Base-by-base conservation (phyloP, 257 asterid genomes). In the Marsdenia floribunda region DNA sequence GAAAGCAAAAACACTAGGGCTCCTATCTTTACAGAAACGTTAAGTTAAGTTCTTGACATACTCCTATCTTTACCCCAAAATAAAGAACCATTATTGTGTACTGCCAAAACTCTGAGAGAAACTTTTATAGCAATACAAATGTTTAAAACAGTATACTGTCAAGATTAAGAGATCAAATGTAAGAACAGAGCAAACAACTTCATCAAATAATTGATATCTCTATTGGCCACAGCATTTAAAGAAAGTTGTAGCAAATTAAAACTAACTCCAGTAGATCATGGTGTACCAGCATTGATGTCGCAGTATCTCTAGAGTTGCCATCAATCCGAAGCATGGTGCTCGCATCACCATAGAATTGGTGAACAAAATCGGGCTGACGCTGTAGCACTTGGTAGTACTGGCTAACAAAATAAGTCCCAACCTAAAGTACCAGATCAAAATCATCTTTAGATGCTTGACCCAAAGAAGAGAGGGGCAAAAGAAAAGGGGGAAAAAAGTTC, bases 321-420 rank as follows among this genome's bases (percentile, higher is more conserved):
- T 95, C 96, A 73, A 89, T 87, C 68, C 98, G 95, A 81, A 95
- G 89, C 96, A 92, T 77, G 54, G 97, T 92, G 87, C 99, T 92
- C 69, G 90, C 86, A 66, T 92, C 96, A 55, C 90, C 87, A 86
- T 95, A 95, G 80, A 95, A 92, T 82, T 90, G 98, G 80, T 90
- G 87, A 63, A 85, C 94, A 82, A 80, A 88, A 61, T 90, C 97
- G 1, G 99, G 98, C 85, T 89, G 96, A 37, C 71, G 88, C 85
- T 92, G 97, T 58, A 95, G 80, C 86, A 95, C 88, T 86, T 92
- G 98, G 82, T 95, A 95, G 86, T 92, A 95, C 78, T 90, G 97
- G 74, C 98, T 97, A 37, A 95, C 96, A 78, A 95, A 95, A 89
- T 95, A 95, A 9, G 97, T 87, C 46, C 99, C 99, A 72, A 95